Conservation (phyloP, 2,329 filamentous ascomycete genomes). For the Aulographum hederae region DNA sequence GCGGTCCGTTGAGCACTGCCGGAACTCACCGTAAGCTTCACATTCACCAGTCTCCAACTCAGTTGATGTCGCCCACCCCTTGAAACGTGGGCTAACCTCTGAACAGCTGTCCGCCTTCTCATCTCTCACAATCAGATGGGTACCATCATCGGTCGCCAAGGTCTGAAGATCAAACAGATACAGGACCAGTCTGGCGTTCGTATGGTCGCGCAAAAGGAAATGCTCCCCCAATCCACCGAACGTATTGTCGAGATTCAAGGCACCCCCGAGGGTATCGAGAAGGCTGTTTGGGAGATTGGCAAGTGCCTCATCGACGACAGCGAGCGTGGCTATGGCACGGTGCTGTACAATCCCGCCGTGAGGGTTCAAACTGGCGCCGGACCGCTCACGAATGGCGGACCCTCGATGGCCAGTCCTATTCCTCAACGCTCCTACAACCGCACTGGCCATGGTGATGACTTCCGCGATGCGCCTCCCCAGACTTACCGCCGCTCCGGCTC, state of each 20-base stretch:
- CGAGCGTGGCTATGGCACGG: slow-evolving; percentile 90
- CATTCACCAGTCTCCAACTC: no score
- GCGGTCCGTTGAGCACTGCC: slow-evolving; percentile 67
- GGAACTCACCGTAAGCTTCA: slow-evolving; percentile 76
- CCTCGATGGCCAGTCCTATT: slow-evolving; percentile 29
- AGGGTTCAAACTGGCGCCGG: slow-evolving; percentile 53
- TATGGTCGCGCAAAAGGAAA: slow-evolving; percentile 99
- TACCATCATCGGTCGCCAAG: slow-evolving; percentile 92
- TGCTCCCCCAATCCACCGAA: slow-evolving; percentile 97
- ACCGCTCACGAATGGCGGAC: slow-evolving; percentile 29
- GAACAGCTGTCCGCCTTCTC: slow-evolving; percentile 77
- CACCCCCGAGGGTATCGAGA: slow-evolving; percentile 85
- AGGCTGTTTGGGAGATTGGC: slow-evolving; percentile 95
- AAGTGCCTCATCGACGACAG: slow-evolving; percentile 97
- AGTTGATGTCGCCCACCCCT: not conserved
- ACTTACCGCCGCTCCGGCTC: slow-evolving; percentile 61
- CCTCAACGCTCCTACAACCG: slow-evolving; percentile 63
- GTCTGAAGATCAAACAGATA: slow-evolving; percentile 98
- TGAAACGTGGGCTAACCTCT: not conserved
- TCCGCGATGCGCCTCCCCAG: slow-evolving; percentile 62
- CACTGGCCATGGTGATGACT: slow-evolving; percentile 93
- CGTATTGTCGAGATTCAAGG: slow-evolving; percentile 94
- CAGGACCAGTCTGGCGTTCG: slow-evolving; percentile 92
- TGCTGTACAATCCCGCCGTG: slow-evolving; percentile 92
- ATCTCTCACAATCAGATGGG: slow-evolving; percentile 99